Percentiles rank a stretch among this genome's conserved stretches.
Conservation (phyloP, 176 grass and related monocot genomes). For the Avena eriantha region DNA sequence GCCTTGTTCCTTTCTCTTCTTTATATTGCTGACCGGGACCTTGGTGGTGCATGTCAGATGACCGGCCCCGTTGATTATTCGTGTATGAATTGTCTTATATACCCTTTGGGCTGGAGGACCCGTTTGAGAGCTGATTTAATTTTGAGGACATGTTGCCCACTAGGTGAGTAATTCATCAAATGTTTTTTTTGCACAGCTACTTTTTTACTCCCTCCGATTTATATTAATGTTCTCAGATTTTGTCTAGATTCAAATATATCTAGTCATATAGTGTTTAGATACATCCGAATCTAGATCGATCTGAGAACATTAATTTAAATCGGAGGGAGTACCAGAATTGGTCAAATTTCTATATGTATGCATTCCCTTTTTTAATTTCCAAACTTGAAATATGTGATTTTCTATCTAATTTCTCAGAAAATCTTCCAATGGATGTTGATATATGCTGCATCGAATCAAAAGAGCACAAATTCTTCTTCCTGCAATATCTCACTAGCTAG, state of each 20-base stretch:
- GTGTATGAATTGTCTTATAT: neutral
- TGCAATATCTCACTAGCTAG: conserved; percentile 22
- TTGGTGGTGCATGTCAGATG: conserved; percentile 31
- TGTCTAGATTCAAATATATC: too few species aligned
- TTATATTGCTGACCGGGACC: conserved; percentile 41
- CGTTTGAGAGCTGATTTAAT: neutral
- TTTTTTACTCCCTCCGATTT: neutral
- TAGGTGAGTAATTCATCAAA: neutral
- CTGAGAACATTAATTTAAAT: too few species aligned
- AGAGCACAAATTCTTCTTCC: conserved; percentile 36
- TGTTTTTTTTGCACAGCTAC: neutral
- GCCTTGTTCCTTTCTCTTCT: conserved; percentile 52
- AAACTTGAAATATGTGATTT: neutral
- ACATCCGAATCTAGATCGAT: too few species aligned
- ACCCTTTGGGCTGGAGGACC: neutral
- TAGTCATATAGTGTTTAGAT: too few species aligned
- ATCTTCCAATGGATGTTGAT: conserved; percentile 32
- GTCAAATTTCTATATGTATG: neutral
- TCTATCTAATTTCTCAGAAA: neutral
- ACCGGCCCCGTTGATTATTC: neutral
- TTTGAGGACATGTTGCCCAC: neutral
- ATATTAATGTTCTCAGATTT: too few species aligned
- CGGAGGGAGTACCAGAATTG: neutral
- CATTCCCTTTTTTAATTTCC: neutral
- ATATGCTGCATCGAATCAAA: conserved; percentile 44